Conservation (phyloP, 192 early-diverging fungal species). For the Borealophlyctis nickersoniae region DNA sequence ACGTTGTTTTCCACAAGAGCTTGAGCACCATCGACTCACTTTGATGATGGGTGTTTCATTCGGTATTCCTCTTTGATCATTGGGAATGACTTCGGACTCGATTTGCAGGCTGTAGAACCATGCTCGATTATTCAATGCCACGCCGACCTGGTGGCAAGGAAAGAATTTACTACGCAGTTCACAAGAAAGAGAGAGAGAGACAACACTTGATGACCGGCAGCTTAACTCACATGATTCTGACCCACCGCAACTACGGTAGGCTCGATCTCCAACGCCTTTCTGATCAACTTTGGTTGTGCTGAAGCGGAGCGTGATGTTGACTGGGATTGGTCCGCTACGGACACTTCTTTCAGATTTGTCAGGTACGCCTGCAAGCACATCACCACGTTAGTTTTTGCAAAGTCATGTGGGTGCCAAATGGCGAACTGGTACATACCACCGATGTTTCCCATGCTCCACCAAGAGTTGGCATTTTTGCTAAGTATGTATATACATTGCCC, state of each 20-base stretch:
- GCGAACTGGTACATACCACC: too few relatives aligned
- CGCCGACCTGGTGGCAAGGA: conserved; percentile 16
- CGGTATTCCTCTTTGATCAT: too few relatives aligned
- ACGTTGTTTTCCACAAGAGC: background rate
- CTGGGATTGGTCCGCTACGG: too few relatives aligned
- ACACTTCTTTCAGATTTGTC: too few relatives aligned
- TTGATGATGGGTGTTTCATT: too few relatives aligned
- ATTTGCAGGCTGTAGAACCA: conserved; percentile 16
- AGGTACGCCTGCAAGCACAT: too few relatives aligned
- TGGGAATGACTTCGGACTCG: too few relatives aligned
- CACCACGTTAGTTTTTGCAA: too few relatives aligned
- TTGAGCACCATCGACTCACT: conserved; percentile 9
- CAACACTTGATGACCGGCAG: background rate
- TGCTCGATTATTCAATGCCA: conserved; percentile 16
- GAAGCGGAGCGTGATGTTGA: too few relatives aligned
- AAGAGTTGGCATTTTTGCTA: conserved; percentile 38
- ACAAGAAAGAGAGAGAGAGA: conserved; percentile 1
- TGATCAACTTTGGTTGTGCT: conserved; percentile 19
- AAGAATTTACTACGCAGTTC: background rate
- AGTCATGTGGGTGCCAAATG: too few relatives aligned
- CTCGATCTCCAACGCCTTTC: conserved; percentile 35
- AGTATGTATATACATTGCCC: conserved; percentile 40
- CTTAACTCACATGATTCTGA: conserved; percentile 25
- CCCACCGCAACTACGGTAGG: conserved; percentile 37
- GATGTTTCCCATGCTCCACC: conserved; percentile 26